Evolutionary conservation across 140 eudicot species (phyloP), one percentile per base, ranked within the genome.

Genomic region (Stevia rebaudiana): DNA sequence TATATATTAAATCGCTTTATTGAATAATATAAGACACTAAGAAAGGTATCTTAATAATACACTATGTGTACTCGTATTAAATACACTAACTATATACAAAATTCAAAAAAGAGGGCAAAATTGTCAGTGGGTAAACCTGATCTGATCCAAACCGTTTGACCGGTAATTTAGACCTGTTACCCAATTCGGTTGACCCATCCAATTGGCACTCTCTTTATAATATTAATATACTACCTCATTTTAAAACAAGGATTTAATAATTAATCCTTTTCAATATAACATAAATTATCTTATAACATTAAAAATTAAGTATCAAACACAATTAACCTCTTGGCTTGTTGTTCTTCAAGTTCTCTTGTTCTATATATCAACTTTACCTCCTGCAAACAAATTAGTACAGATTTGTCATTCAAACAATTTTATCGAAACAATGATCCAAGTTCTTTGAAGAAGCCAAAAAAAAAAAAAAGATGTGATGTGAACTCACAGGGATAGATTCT

Each of bases 261-360:
- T 61, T 19, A 15, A 8, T 62, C 21, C 55, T 40, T 52, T 11
- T 42, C 19, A 40, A 41, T 8, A 41, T 12, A 17, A 23, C 11
- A 23, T 62, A 22, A 42, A 18, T 61, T 7, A 22, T 1, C 28
- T 22, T 61, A 40, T 61, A 61, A 25, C 52, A 21, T 22, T 51
- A 51, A 21, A n/a, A n/a, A n/a, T n/a, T n/a, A n/a, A n/a, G n/a
- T n/a, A n/a, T n/a, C n/a, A n/a, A n/a, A n/a, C n/a, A n/a, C n/a
- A n/a, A 73, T 53, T 55, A 19, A 92, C 98, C 98, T 92, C 80
- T 76, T 88, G 68, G 96, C 96, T 75, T 92, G 98, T 79, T 79
- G 84, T 62, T 83, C 94, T 72, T 92, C 98, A 51, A 92, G 85
- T 69, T 92, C 89, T 76, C 76, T 79, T 47, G 98, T 92, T 81